Conservation (phyloP, 305 asterid genomes). For the Vinca major region DNA sequence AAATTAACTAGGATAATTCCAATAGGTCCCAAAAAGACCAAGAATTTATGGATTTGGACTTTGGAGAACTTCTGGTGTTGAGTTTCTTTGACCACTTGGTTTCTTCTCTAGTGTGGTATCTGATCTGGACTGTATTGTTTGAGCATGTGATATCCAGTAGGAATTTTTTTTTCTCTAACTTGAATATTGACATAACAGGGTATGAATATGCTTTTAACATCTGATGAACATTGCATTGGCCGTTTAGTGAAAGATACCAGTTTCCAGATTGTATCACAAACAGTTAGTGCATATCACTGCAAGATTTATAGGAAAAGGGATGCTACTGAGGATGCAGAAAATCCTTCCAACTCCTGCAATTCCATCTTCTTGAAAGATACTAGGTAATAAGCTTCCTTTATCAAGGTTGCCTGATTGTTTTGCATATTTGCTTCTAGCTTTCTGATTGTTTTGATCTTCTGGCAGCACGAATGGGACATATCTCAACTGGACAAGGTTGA, state of each 20-base stretch:
- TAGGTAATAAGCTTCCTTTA: slow-evolving; percentile 37
- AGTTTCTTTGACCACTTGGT: not conserved
- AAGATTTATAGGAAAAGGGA: slow-evolving; percentile 56
- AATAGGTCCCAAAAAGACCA: not conserved
- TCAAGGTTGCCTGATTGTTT: slow-evolving; percentile 5
- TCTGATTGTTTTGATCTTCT: slow-evolving; percentile 31
- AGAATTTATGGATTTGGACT: not conserved
- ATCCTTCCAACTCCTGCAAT: slow-evolving; percentile 26
- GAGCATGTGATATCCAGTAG: not conserved
- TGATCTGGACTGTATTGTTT: not conserved
- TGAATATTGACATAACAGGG: slow-evolving; percentile 40
- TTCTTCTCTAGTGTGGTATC: not conserved
- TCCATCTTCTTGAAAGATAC: slow-evolving; percentile 74
- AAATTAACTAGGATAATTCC: not conserved
- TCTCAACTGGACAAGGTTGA: slow-evolving; percentile 72
- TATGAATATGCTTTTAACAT: slow-evolving; percentile 67
- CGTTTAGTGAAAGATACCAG: slow-evolving; percentile 57
- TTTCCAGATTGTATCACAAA: slow-evolving; percentile 66
- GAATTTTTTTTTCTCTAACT: slow-evolving; percentile 21
- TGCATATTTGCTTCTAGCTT: slow-evolving; percentile 12
- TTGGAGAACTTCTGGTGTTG: not conserved
- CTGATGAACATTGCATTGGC: slow-evolving; percentile 72
- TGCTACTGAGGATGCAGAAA: slow-evolving; percentile 32
- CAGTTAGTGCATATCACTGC: slow-evolving; percentile 86
- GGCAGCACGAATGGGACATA: slow-evolving; percentile 96